Evolutionary conservation across 2,329 filamentous ascomycete genomes (phyloP), one percentile per base, ranked within the genome.

Genomic region (Fusarium tuaranense): DNA sequence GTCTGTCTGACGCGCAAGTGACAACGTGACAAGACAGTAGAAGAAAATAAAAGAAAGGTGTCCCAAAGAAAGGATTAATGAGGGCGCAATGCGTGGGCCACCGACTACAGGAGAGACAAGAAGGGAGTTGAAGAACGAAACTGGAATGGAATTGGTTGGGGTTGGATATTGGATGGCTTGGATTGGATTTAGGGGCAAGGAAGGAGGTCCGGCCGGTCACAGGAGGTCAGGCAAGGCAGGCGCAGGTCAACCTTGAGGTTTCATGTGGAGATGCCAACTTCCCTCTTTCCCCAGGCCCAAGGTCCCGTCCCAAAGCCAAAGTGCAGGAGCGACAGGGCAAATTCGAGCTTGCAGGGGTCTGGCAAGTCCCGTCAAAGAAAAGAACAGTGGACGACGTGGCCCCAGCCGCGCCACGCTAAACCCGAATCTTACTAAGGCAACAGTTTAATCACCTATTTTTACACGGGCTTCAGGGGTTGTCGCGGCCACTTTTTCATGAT

Each of bases 141-240:
- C 68, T 70, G 73, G 75, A 76, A 78, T 74, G 74, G 65, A 63
- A 58, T 58, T 67, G 62, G 58, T 73, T 39, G 60, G 48, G 63
- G 44, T 68, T 72, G 58, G 72, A 58, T 71, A 66, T 67, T 71
- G 73, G 72, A 71, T 73, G 73, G 63, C 57, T 75, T 75, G 73
- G 68, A 55, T 75, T 78, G 69, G 67, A 73, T 68, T 77, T 73
- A 73, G 63, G 48, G 53, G 72, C 67, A 74, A 65, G 71, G 59
- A 67, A 72, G 72, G 74, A 72, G 69, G 74, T 70, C 72, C 65
- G 72, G 65, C 65, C 65, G 39, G 58, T 74, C 68, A 63, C 66
- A 66, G 60, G 63, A 65, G 30, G 32, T 34, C 32, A 34, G 32
- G 12, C 32, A 34, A 32, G 38, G 38, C 38, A 39, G 38, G 38